Percentiles rank a stretch among this genome's conserved stretches.
These are phyloP conservation scores for Hymenoscyphus scutula DNA, from an alignment of 2,329 filamentous ascomycete species.

Conservation along the genomic window DNA sequence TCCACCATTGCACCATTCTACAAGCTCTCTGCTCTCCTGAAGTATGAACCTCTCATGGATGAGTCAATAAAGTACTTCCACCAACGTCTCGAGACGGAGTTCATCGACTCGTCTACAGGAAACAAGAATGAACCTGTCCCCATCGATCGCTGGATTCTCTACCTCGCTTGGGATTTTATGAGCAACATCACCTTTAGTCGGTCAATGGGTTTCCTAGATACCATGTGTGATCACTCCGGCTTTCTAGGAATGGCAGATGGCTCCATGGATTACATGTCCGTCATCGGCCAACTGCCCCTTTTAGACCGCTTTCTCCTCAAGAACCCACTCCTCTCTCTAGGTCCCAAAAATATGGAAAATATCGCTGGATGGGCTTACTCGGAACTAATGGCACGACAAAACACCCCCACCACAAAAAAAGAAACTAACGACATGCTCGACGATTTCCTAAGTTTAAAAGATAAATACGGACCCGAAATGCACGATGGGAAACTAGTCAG, in stretches of 20 bases:
- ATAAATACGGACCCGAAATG: constrained; percentile 32
- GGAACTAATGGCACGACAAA: constrained; percentile 14
- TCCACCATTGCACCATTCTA: background rate
- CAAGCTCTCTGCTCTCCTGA: background rate
- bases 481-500: background rate
- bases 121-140: constrained; percentile 33
- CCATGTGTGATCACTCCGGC: constrained; percentile 36
- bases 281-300: constrained; percentile 26
- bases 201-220: constrained; percentile 41
- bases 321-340: constrained; percentile 21
- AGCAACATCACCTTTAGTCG: constrained; percentile 41
- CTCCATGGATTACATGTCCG: constrained; percentile 26
- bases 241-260: constrained; percentile 32
- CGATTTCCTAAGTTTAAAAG: constrained; percentile 27
- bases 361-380: constrained; percentile 19
- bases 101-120: background rate
- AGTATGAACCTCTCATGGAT: constrained; percentile 39
- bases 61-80: constrained; percentile 39
- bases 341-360: constrained; percentile 37
- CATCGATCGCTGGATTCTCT: constrained; percentile 42
- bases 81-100: constrained; percentile 40
- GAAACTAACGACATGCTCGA: constrained; percentile 30
- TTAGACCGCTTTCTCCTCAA: constrained; percentile 25
- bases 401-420: background rate
- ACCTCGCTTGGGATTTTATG: constrained; percentile 41